A percentile compares a stretch with the other conserved stretches of the same genome.
phyloP scores from a whole-genome alignment of 2,329 filamentous ascomycete species.

The Acephala macrosclerotiorum region DNA sequence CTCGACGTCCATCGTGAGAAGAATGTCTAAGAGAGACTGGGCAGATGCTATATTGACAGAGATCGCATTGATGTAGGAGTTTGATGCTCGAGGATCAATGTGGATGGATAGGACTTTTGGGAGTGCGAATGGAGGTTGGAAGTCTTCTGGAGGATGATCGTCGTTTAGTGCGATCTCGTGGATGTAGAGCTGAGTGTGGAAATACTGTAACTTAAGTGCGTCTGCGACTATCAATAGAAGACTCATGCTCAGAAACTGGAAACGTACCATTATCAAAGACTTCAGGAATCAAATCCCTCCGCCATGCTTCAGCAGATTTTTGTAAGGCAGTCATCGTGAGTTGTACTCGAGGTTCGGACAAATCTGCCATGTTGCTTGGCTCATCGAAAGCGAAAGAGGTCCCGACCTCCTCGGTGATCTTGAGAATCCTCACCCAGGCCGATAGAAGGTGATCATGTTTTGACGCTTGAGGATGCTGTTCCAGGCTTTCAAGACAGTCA shows the following conservation, averaged over 20 bases:
- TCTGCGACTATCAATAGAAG: slow-evolving; percentile 21
- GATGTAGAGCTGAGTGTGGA: slow-evolving; percentile 59
- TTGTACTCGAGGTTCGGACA: slow-evolving; percentile 59
- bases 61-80: slow-evolving; percentile 57
- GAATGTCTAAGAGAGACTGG: slow-evolving; percentile 56
- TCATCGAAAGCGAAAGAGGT: slow-evolving; percentile 57
- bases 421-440: slow-evolving; percentile 48
- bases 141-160: slow-evolving; percentile 59
- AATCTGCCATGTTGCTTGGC: slow-evolving; percentile 47
- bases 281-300: slow-evolving; percentile 46
- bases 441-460: slow-evolving; percentile 46
- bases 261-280: slow-evolving; percentile 28
- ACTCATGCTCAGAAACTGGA: not conserved
- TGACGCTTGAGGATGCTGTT: slow-evolving; percentile 42
- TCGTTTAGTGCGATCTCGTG: slow-evolving; percentile 64
- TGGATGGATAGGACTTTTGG: slow-evolving; percentile 37
- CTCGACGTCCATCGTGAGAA: slow-evolving; percentile 52
- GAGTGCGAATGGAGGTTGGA: slow-evolving; percentile 41
- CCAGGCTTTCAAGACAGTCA: slow-evolving; percentile 49
- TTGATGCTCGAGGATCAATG: slow-evolving; percentile 37
- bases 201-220: slow-evolving; percentile 48
- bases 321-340: slow-evolving; percentile 59
- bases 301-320: slow-evolving; percentile 54
- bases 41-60: slow-evolving; percentile 56
- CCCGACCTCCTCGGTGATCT: slow-evolving; percentile 60